Percentiles rank a stretch among this genome's conserved stretches.
phyloP scores from a whole-genome alignment of 2,329 filamentous ascomycete genomes.

The Claviceps monticola region DNA sequence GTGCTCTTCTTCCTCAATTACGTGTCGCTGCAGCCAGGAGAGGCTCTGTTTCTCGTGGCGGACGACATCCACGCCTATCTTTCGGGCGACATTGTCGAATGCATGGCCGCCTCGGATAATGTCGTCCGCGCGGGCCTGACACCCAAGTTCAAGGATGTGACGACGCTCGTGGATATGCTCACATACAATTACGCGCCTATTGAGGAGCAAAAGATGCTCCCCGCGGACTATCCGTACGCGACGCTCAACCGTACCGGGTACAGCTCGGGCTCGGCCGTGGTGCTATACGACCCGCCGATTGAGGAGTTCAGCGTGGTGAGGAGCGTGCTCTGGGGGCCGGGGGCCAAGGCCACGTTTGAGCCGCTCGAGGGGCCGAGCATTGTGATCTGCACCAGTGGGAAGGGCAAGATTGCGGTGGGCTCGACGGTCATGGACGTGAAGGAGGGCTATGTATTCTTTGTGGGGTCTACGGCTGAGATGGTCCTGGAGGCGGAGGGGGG shows the following conservation, averaged over 20 bases:
- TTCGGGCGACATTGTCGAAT: conserved; percentile 91
- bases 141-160: conserved; percentile 94
- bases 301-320: conserved; percentile 89
- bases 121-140: conserved; percentile 95
- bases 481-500: conserved; percentile 55
- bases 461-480: conserved; percentile 76
- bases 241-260: conserved; percentile 74
- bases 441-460: conserved; percentile 66
- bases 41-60: conserved; percentile 90
- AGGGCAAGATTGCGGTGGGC: conserved; percentile 74
- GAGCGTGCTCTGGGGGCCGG: conserved; percentile 55
- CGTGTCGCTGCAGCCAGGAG: conserved; percentile 72
- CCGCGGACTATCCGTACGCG: conserved; percentile 72
- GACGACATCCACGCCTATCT: conserved; percentile 97
- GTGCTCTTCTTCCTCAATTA: conserved; percentile 97
- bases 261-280: conserved; percentile 55
- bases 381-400: conserved; percentile 75
- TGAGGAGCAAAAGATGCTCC: conserved; percentile 83
- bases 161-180: conserved; percentile 76
- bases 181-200: conserved; percentile 95
- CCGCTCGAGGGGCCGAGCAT: conserved; percentile 80
- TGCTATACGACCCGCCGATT: conserved; percentile 88
- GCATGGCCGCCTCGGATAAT: conserved; percentile 98
- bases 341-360: conserved; percentile 79
- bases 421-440: conserved; percentile 62